These are phyloP conservation scores for Alternaria brassicae DNA, from an alignment of 2,329 filamentous ascomycete genomes.

Conservation along the genomic window DNA sequence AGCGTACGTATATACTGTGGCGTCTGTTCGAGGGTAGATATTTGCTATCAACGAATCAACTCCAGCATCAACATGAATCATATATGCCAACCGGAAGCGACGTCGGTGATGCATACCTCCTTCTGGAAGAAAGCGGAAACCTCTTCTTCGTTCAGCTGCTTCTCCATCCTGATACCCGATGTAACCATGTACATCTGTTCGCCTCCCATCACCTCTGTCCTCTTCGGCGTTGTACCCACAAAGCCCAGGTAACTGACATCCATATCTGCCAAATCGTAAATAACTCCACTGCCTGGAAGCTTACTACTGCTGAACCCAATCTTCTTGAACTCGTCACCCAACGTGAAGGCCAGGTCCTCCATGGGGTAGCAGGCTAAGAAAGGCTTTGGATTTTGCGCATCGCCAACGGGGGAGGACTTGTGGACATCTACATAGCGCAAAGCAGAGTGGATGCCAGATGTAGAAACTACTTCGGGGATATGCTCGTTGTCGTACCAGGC, in stretches of 20 bases:
- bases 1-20: slow-evolving; percentile 34
- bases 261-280: slow-evolving; percentile 42
- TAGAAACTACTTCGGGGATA: slow-evolving; percentile 49
- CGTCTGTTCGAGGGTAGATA: slow-evolving; percentile 11
- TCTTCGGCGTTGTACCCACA: slow-evolving; percentile 18
- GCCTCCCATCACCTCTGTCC: neutral
- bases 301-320: slow-evolving; percentile 46
- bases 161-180: slow-evolving; percentile 25
- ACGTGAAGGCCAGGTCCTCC: slow-evolving; percentile 46
- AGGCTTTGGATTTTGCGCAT: slow-evolving; percentile 32
- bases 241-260: slow-evolving; percentile 37
- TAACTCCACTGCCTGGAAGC: slow-evolving; percentile 33
- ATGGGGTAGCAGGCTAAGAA: slow-evolving; percentile 51
- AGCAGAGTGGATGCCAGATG: slow-evolving; percentile 43
- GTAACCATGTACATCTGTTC: slow-evolving; percentile 23
- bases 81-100: too few species aligned
- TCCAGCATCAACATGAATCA: neutral
- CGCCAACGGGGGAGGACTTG: slow-evolving; percentile 19
- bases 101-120: neutral
- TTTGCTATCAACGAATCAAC: slow-evolving; percentile 20
- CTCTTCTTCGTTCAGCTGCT: slow-evolving; percentile 16
- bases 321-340: slow-evolving; percentile 44
- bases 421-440: slow-evolving; percentile 45
- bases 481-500: slow-evolving; percentile 53
- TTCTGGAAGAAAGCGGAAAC: slow-evolving; percentile 25